phyloP scores from a whole-genome alignment of 345 rosid genomes.

The Dimocarpus longan region DNA sequence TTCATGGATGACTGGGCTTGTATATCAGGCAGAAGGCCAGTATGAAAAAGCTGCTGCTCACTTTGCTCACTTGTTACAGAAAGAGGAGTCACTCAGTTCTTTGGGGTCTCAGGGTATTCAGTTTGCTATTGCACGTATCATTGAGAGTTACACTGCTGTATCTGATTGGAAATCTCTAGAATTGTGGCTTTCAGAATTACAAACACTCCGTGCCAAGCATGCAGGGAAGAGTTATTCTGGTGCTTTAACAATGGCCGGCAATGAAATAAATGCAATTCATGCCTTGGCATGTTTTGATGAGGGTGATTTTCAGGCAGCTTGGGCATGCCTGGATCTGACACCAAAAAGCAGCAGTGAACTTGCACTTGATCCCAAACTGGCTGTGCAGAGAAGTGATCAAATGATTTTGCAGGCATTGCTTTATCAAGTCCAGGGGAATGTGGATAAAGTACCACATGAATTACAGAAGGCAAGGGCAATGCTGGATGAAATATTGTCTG shows the following conservation, averaged over 20 bases:
- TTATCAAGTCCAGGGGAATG: conserved; percentile 64
- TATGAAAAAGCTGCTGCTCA: conserved; percentile 84
- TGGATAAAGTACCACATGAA: conserved; percentile 58
- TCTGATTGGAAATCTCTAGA: conserved; percentile 89
- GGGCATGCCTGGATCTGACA: conserved; percentile 88
- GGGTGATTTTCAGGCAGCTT: conserved; percentile 77
- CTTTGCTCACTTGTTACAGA: conserved; percentile 72
- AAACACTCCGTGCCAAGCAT: conserved; percentile 80
- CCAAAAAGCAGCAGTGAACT: conserved; percentile 87
- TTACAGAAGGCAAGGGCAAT: conserved; percentile 74
- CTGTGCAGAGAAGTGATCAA: conserved; percentile 92
- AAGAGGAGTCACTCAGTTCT: conserved; percentile 73
- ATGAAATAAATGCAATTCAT: conserved; percentile 85
- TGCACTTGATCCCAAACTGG: conserved; percentile 85
- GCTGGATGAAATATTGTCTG: conserved; percentile 77
- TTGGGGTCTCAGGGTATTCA: conserved; percentile 88
- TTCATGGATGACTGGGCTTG: conserved; percentile 79
- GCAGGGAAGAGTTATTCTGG: conserved; percentile 92
- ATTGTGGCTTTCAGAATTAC: conserved; percentile 81
- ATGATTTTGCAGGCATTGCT: conserved; percentile 94
- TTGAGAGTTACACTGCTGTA: conserved; percentile 83
- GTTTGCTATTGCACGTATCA: conserved; percentile 77
- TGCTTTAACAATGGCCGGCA: conserved; percentile 83
- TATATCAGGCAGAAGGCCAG: conserved; percentile 80
- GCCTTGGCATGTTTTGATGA: conserved; percentile 86